Evolutionary conservation across 2,329 filamentous ascomycete species (phyloP), one percentile per base, ranked within the genome.

Genomic region (Scleromitrula shiraiana): DNA sequence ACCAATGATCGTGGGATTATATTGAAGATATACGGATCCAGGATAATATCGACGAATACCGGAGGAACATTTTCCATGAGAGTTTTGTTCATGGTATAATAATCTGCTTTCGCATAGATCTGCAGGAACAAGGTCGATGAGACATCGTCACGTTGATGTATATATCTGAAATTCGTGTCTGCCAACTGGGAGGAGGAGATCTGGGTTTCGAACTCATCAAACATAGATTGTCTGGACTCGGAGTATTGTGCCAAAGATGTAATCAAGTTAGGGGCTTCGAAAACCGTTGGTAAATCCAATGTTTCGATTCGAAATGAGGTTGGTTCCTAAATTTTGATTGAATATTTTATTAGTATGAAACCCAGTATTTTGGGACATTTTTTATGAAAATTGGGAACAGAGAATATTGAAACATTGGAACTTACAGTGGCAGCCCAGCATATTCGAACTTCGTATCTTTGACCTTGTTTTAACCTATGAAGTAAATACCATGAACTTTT

Each of bases 351-450:
- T 39, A 20, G 35, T 43, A 44, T 36, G 23, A 42, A 23, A 17
- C 33, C 6, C 20, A 19, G 17, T 7, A 19, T 43, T 32, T n/a
- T 17, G 19, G 29, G 33, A 33, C 4, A 14, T 35, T 3, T n/a
- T 27, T n/a, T n/a, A n/a, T n/a, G n/a, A n/a, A n/a, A n/a, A n/a
- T n/a, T n/a, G n/a, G n/a, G n/a, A n/a, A n/a, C n/a, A n/a, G n/a
- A n/a, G n/a, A n/a, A n/a, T n/a, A n/a, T n/a, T n/a, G n/a, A n/a
- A n/a, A n/a, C n/a, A n/a, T n/a, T n/a, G 5, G 12, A 32, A 75
- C 85, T 68, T 75, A 95, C 91, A 52, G 84, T 93, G 33, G 93
- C 93, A 51, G 88, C 76, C 90, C 91, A 98, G 69, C 91, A 97
- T 51, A 96, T 75, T 46, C 93, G 82, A 41, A 95, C 77, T 71